Percentiles rank a stretch among this genome's conserved stretches.
Evolutionary conservation across 176 grass and related monocot species (phyloP).

Genomic region (Echinochloa phyllopogon): DNA sequence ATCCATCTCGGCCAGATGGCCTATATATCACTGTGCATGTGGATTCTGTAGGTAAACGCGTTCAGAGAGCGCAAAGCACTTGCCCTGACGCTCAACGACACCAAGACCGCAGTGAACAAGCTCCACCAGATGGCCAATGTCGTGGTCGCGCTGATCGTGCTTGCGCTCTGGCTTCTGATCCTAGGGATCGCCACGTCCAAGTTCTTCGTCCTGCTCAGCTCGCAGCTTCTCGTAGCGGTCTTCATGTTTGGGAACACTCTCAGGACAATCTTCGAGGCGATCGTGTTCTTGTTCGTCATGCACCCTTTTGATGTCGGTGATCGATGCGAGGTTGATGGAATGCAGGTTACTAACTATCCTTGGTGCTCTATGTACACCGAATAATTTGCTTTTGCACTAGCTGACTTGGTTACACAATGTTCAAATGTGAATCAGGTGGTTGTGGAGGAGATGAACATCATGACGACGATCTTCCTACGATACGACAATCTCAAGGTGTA

Average conservation of each 20-base stretch:
- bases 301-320: constrained; percentile 98
- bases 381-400: background rate
- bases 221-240: constrained; percentile 72
- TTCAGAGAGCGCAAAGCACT: constrained; percentile 93
- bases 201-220: constrained; percentile 85
- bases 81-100: constrained; percentile 96
- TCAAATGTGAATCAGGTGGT: constrained; percentile 54
- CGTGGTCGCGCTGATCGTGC: constrained; percentile 64
- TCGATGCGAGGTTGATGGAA: constrained; percentile 75
- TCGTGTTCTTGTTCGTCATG: constrained; percentile 91
- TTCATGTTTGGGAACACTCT: constrained; percentile 98
- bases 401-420: constrained; percentile 27
- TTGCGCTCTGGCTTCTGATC: constrained; percentile 87
- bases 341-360: constrained; percentile 60
- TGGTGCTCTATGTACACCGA: background rate
- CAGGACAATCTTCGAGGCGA: constrained; percentile 86
- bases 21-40: background rate
- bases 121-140: constrained; percentile 96
- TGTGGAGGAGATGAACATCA: constrained; percentile 98
- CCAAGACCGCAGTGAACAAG: constrained; percentile 95
- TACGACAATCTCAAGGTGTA: constrained; percentile 95
- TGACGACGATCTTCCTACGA: constrained; percentile 90
- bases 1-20: background rate
- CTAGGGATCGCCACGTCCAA: constrained; percentile 74
- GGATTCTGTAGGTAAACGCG: constrained; percentile 67